Evolutionary conservation across 495 filamentous ascomycete species (phyloP), one percentile per base, ranked within the genome.

Genomic region (Lophiostoma macrostomum): DNA sequence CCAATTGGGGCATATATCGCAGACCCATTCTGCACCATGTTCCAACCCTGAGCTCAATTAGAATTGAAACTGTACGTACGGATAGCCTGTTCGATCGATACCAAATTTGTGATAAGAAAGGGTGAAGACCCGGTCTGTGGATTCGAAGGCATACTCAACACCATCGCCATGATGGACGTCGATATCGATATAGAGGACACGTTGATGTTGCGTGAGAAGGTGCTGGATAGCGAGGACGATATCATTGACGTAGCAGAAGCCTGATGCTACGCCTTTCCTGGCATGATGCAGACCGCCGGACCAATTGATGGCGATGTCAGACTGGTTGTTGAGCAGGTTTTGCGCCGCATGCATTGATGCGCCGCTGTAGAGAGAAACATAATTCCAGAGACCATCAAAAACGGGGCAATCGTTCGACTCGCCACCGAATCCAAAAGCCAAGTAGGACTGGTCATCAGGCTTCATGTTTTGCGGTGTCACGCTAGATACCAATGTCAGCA

Each of bases 231-330:
- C 90, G 23, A 98, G 83, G 31, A 97, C 94, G 66, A 98, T 97
- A 69, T 98, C 93, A 67, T 98, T 98, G 64, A 96, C 84, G 71
- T 98, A 98, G 73, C 93, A 98, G 72, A 98, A 98, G 5, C 93
- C 93, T 41, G 83, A 87, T 14, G 94, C 93, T 69, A 95, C 88
- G 64, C 84, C 82, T 64, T 94, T 95, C 67, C 96, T 95, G 22
- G 93, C 93, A 69, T 98, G 93, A 66, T 98, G 93, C n/a, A 98
- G 75, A 3, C 93, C 93, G 16, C 93, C 93, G n/a, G 90, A 91
- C 93, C 93, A 98, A 69, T 95, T 96, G 73, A 97, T 91, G 10
- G 93, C 93, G 61, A 98, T 97, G 64, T 95, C 84, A 20, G 89
- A 86, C 70, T 96, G 87, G 29, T 84, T 75, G 63, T 86, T 84